Base-by-base conservation (phyloP, 2,329 filamentous ascomycete genomes). In the Phyllosticta citribraziliensis region DNA sequence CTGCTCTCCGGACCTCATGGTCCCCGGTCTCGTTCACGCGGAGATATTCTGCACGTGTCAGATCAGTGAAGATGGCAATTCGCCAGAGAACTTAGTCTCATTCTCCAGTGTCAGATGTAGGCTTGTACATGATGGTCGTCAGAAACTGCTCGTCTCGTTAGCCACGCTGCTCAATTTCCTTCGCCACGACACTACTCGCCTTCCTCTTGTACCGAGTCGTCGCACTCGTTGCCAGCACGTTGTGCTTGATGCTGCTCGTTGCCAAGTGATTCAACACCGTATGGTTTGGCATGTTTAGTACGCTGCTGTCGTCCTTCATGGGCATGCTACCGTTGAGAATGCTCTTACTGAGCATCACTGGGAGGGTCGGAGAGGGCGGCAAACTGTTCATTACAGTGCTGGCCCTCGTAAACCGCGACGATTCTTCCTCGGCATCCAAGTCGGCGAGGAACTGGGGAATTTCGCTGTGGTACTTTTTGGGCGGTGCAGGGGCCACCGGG, bases 131-230 rank as follows among this genome's bases (percentile, higher is more conserved):
- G 72, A 97, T 96, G 2, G 92, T 97, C 3, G 93, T 97, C 40
- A 97, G 88, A 75, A 97, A 97, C 93, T 97, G 68, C 24, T 57
- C 10, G 25, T 40, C 68, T 60, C 69, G 55, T 62, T 20, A 59
- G 56, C 40, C 30, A 64, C 61, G 12, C 58, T 56, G 40, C 5
- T 51, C 17, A 22, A 61, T 56, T 56, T 33, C 55, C 62, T 63
- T 55, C 53, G 8, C 27, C 40, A 56, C 47, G 12, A 47, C 14
- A 24, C 12, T 25, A 60, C 79, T 61, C 70, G 90, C 90, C 85
- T 99, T 99, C 75, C 89, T 88, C 78, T 91, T 95, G 74, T 97
- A 99, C 73, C 94, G 84, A n/a, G 94, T 99, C 5, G 94, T 99
- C 14, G 91, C 93, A 70, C 92, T 97, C 5, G 96, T 95, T 35